Evolutionary conservation across 257 asterid genomes (phyloP), one percentile per base, ranked within the genome.

Genomic region (Solanum appendiculatum): DNA sequence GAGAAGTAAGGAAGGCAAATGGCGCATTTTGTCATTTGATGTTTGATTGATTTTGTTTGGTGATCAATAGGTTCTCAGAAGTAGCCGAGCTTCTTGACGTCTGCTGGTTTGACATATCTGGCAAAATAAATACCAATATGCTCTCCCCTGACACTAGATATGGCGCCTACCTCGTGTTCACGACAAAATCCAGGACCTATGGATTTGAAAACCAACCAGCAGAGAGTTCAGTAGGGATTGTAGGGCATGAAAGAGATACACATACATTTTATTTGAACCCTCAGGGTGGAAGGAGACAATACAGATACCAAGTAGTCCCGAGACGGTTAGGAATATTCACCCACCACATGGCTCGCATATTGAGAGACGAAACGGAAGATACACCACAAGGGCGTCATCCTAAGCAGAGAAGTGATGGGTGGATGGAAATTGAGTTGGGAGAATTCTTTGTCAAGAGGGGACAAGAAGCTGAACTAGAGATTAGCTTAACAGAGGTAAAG

Each of bases 371-470:
- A n/a, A 81, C 78, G 34, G 37, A 21, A 25, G 37, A 21, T 66
- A 29, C 39, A 78, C 10, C 33, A 12, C 11, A 68, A 40, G 39
- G 85, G 54, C 18, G 85, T 85, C 54, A 23, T 82, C 91, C 94
- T 3, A 91, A 91, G 86, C 86, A 36, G 91, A 94, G 99, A 86
- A 88, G 46, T 3, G 96, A 95, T 85, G 95, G 94, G 39, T 97
- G 98, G 99, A 90, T 90, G 93, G 99, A 97, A 86, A 92, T 93
- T 34, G 93, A 93, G 86, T 72, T 97, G 90, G 99, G 99, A 21
- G 98, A 93, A 89, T 90, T 85, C 27, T 91, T 88, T 74, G 92
- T 94, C 14, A 69, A 89, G 86, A 31, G 34, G 31, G 96, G 89
- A 25, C 92, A 86, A 2, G 54, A 93, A 25, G 91, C 87, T 34